These are phyloP conservation scores for Xylaria curta DNA, from an alignment of 495 filamentous ascomycete species.

Conservation along the genomic window DNA sequence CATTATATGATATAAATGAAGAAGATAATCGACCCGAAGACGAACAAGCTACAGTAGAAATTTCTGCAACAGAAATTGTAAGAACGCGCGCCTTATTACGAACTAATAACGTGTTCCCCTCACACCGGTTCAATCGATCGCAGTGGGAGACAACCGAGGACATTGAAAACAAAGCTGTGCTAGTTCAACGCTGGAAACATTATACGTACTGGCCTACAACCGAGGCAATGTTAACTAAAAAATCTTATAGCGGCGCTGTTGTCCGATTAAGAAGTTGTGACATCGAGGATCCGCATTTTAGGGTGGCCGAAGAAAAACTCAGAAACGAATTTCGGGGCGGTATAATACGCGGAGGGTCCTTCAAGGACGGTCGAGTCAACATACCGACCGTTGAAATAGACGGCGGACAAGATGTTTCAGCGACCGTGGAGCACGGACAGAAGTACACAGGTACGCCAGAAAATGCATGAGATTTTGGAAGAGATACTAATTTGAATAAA, in stretches of 20 bases:
- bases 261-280: constrained; percentile 6
- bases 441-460: constrained; percentile 35
- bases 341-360: constrained; percentile 38
- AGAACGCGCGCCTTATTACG: constrained; percentile 47
- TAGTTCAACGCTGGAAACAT: constrained; percentile 44
- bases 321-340: constrained; percentile 42
- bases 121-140: constrained; percentile 28
- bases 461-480: not conserved
- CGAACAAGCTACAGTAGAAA: constrained; percentile 49
- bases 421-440: constrained; percentile 16
- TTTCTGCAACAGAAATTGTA: constrained; percentile 41
- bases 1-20: constrained; percentile 51
- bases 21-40: constrained; percentile 42
- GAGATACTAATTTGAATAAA: constrained; percentile 41
- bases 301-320: constrained; percentile 26
- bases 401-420: not conserved
- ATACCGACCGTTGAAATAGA: constrained; percentile 18
- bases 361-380: not conserved
- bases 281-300: not conserved
- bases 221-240: not conserved
- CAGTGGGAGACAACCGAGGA: constrained; percentile 25
- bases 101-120: constrained; percentile 55
- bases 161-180: constrained; percentile 29
- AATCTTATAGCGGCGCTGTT: constrained; percentile 37
- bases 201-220: constrained; percentile 25